Base-by-base conservation (phyloP, 2,329 filamentous ascomycete genomes). In the Phyllosticta citribraziliensis region DNA sequence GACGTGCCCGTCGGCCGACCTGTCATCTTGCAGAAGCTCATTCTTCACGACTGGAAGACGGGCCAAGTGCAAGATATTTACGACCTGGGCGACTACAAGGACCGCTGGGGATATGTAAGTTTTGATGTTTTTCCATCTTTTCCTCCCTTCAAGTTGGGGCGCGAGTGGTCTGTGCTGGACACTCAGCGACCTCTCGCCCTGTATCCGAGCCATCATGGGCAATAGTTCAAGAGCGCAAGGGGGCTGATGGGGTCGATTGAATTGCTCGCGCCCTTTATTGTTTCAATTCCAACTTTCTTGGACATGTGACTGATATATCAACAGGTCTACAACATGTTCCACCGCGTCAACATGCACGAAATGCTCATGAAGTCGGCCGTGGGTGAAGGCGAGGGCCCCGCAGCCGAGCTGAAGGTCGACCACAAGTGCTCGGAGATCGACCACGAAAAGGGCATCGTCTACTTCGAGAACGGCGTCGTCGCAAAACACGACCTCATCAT, bases 11-110 rank as follows among this genome's bases (percentile, higher is more conserved):
- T 83, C 67, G 86, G 85, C 9, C 82, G 87, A 62, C 85, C 85
- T 0, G 86, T 89, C 1, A 75, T 88, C 1, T 73, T 89, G 56
- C 79, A 78, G 71, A 84, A 84, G 67, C 78, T 89, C 58, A 88
- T 89, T 74, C 87, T 84, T 69, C 80, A 83, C 3, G 85, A 88
- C 72, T 89, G 86, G 86, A 80, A 82, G 69, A 88, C 85, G 0
- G 86, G 86, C 0, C 82, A 88, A 72, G 80, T 83, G 0, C 79
- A 84, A 24, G 87, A 81, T 65, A 82, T 85, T 0, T 88, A 86
- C 66, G 80, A 83, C 65, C 72, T 89, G 19, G 79, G 74, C 11
- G 85, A 88, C 67, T 88, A 88, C 62, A 81, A 88, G 70, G 69
- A 83, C 73, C 76, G 76, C 59, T 88, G 85, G 84, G 85, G 84